These are phyloP conservation scores for Mucor lusitanicus DNA, from an alignment of 371 early-diverging fungal genomes.

Conservation along the genomic window DNA sequence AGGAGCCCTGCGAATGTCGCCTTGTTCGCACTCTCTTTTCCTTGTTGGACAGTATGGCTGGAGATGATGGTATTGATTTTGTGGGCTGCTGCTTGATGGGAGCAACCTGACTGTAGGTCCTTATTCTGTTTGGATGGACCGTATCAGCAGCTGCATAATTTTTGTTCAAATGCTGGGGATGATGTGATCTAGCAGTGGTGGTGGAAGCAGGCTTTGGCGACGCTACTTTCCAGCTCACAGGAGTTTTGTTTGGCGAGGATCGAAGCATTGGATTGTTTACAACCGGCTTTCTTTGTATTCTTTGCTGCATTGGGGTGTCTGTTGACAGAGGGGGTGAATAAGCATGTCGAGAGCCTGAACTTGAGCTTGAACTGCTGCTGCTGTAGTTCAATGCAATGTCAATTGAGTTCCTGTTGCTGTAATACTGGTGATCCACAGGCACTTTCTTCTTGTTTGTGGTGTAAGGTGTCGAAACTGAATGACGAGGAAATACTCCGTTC, in stretches of 20 bases:
- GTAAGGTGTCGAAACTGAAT: constrained; percentile 8
- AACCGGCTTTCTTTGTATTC: constrained; percentile 24
- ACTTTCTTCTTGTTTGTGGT: background rate
- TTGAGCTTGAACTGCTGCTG: background rate
- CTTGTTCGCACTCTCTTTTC: background rate
- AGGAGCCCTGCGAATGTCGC: constrained; percentile 5
- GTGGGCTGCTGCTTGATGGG: background rate
- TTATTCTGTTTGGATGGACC: constrained; percentile 5
- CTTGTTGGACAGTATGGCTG: background rate
- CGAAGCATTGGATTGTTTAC: constrained; percentile 6
- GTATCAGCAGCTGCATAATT: constrained; percentile 17
- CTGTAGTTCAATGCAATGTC: background rate
- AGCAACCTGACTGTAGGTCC: background rate
- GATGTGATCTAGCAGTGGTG: background rate
- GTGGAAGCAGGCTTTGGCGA: background rate
- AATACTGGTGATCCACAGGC: background rate
- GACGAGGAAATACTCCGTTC: constrained; percentile 17
- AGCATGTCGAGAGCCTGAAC: background rate
- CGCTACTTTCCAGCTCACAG: background rate
- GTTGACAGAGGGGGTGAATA: background rate
- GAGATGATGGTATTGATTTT: background rate
- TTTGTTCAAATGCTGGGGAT: background rate
- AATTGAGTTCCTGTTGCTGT: background rate
- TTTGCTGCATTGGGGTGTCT: constrained; percentile 3
- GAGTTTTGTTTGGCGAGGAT: background rate